A percentile compares a stretch with the other conserved stretches of the same genome.
Evolutionary conservation across 148 eudicot species (phyloP).

Genomic region (Amaranthus hypochondriacus): DNA sequence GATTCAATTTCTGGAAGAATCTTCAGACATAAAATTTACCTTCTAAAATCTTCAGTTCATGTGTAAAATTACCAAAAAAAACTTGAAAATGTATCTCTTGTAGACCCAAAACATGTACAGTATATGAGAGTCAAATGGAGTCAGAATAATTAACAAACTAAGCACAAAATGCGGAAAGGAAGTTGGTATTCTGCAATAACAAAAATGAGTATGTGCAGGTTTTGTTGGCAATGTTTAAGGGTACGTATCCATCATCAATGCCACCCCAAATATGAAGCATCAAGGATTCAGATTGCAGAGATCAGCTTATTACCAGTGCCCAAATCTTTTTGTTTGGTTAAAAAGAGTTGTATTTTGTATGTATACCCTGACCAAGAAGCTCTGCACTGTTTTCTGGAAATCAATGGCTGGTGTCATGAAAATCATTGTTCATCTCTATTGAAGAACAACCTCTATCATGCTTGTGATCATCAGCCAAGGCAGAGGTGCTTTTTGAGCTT

Average conservation of each 20-base stretch:
- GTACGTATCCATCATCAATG: slow-evolving; percentile 38
- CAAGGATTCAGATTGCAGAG: slow-evolving; percentile 48
- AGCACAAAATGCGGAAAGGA: slow-evolving; percentile 11
- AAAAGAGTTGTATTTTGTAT: slow-evolving; percentile 28
- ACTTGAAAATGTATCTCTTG: neutral
- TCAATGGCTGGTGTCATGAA: slow-evolving; percentile 28
- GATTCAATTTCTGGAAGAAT: slow-evolving; percentile 2
- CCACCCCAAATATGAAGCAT: slow-evolving; percentile 36
- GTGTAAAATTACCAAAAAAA: neutral
- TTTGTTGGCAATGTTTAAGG: slow-evolving; percentile 35
- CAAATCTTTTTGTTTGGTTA: slow-evolving; percentile 31
- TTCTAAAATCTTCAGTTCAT: neutral
- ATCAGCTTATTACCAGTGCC: slow-evolving; percentile 35
- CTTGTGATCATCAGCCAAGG: slow-evolving; percentile 25
- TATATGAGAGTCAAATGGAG: too few relatives aligned
- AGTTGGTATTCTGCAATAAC: slow-evolving; percentile 47
- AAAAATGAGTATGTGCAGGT: slow-evolving; percentile 62
- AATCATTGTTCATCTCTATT: slow-evolving; percentile 22
- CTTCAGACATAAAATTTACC: neutral
- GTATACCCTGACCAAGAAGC: slow-evolving; percentile 30
- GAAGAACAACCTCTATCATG: slow-evolving; percentile 26
- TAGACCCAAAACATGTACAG: neutral
- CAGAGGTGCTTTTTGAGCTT: slow-evolving; percentile 40
- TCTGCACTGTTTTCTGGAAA: slow-evolving; percentile 21
- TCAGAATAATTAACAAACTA: slow-evolving; percentile 2